Base-by-base conservation (phyloP, 2,329 filamentous ascomycete genomes). In the Zelopaecilomyces penicillatus region DNA sequence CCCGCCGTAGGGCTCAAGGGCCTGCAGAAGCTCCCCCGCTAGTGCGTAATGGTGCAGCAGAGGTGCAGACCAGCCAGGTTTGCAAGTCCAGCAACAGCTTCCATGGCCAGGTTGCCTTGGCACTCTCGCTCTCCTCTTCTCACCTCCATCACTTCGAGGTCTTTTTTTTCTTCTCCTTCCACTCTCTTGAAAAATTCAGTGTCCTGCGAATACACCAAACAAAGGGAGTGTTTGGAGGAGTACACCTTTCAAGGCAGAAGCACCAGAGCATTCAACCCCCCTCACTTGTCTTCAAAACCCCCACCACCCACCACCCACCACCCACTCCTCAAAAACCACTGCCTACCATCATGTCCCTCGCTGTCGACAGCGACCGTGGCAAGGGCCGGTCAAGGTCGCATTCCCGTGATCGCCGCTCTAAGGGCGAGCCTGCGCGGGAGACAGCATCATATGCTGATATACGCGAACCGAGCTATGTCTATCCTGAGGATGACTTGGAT, bases 361-460 rank as follows among this genome's bases (percentile, higher is more conserved):
- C 67, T 44, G 68, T 75, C 43, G 70, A 72, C 47, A 68, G 70
- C 45, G 58, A 58, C 46, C 60, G 62, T 40, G 66, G 66, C 38
- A 68, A 69, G 43, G 68, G 64, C 40, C 72, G 73, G 43, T 72
- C 73, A 42, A 66, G 68, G 42, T 78, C 75, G 63, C 39, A 65
- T 59, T 56, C 69, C 63, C 58, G 62, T 48, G 61, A 63, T 45
- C 56, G 58, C 30, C 63, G 63, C 38, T 50, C 58, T n/a, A 57
- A 50, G 39, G 58, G 61, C 32, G 57, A 63, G 9, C 47, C 53
- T 5, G 57, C 59, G 44, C 57, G 58, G 42, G 59, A 61, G 27
- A 54, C 57, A 27, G 50, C 55, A 35, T 50, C 45, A 56, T 66
- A 52, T 43, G 58, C 68, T 40, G 69, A 73, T 35, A 60, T 66